A percentile compares a stretch with the other conserved stretches of the same genome.
Evolutionary conservation across 306 rosid species (phyloP).

Genomic region (Cicer yamashitae): DNA sequence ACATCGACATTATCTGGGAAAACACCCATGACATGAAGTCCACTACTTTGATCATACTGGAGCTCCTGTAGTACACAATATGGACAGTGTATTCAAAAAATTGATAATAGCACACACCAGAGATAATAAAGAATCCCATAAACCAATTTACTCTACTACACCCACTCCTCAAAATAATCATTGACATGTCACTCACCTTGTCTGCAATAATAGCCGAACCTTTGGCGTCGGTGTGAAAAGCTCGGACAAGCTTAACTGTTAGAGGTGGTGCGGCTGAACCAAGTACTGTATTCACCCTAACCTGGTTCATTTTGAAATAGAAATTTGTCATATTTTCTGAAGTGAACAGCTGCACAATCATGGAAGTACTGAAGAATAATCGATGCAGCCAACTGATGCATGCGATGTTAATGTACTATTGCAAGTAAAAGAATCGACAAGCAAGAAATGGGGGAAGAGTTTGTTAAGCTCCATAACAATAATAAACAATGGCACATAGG

Average conservation of each 20-base stretch:
- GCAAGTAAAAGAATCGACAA: constrained; percentile 36
- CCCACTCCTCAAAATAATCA: constrained; percentile 36
- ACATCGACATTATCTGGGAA: constrained; percentile 69
- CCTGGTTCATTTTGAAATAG: constrained; percentile 61
- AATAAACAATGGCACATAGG: background rate
- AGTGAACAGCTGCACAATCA: background rate
- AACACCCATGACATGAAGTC: constrained; percentile 68
- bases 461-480: constrained; percentile 10
- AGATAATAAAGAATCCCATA: constrained; percentile 22
- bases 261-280: constrained; percentile 89
- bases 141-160: constrained; percentile 23
- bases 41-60: constrained; percentile 69
- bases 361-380: background rate
- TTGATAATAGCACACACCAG: constrained; percentile 22
- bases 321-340: constrained; percentile 33
- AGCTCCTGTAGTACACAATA: constrained; percentile 67
- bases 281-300: constrained; percentile 83
- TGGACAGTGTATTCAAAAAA: constrained; percentile 35
- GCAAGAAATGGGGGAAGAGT: constrained; percentile 14
- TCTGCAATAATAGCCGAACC: constrained; percentile 59
- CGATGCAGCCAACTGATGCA: constrained; percentile 10
- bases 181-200: constrained; percentile 56
- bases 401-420: constrained; percentile 7
- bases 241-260: constrained; percentile 80
- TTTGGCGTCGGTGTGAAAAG: constrained; percentile 66